phyloP scores from a whole-genome alignment of 176 grass and related monocot genomes.

The Zea mays region DNA sequence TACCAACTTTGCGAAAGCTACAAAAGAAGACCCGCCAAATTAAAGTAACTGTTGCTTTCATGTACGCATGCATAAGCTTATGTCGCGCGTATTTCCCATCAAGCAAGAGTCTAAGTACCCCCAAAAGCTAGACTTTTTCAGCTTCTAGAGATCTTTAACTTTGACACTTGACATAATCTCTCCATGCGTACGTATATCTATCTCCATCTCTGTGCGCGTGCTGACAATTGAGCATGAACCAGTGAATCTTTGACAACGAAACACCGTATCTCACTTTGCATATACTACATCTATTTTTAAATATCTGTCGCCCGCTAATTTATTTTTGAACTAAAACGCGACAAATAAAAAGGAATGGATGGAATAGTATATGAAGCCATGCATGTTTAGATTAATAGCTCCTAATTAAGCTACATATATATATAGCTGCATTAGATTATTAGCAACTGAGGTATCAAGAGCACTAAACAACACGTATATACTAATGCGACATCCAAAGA shows the following conservation, averaged over 20 bases:
- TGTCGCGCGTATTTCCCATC: too few species aligned
- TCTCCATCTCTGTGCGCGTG: not conserved
- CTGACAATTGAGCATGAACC: constrained; percentile 29
- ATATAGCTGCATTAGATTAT: constrained; percentile 14
- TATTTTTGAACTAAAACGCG: too few species aligned
- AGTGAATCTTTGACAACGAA: constrained; percentile 44
- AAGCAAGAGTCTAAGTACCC: too few species aligned
- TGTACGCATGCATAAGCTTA: too few species aligned
- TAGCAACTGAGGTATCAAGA: constrained; percentile 45
- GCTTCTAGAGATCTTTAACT: too few species aligned
- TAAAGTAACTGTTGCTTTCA: too few species aligned
- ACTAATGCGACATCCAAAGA: constrained; percentile 23
- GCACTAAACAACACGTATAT: not conserved
- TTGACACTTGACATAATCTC: too few species aligned
- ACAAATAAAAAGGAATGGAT: not conserved
- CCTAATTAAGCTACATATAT: constrained; percentile 7
- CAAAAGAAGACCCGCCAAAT: too few species aligned
- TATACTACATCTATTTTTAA: not conserved
- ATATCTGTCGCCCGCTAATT: too few species aligned
- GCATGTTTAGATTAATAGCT: constrained; percentile 10
- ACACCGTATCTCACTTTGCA: constrained; percentile 39
- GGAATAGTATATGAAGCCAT: constrained; percentile 17
- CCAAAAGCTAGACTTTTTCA: too few species aligned
- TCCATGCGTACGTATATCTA: too few species aligned
- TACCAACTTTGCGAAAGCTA: too few species aligned